These are phyloP conservation scores for Blastobotrys persicus DNA, from an alignment of 1,139 yeast species.

Conservation along the genomic window DNA sequence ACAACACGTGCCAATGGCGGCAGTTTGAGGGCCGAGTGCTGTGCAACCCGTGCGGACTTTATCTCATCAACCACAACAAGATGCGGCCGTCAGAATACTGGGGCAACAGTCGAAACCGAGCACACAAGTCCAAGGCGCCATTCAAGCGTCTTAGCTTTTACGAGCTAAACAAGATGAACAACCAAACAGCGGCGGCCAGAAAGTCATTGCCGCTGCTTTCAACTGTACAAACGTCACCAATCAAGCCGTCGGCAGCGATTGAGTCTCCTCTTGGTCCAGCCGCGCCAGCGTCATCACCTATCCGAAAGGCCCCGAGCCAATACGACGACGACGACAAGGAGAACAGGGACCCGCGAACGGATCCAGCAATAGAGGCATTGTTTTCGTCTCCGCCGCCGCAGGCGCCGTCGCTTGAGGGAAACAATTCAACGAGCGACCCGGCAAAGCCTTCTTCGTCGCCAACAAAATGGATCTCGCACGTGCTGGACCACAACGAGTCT, in stretches of 20 bases:
- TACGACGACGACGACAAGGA: slow-evolving; percentile 25
- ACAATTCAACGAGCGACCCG: slow-evolving; percentile 3
- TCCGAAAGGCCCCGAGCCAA: background rate
- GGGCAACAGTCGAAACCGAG: too few relatives aligned
- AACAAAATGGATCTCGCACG: slow-evolving; percentile 31
- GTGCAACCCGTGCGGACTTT: slow-evolving; percentile 42
- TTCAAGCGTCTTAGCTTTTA: background rate
- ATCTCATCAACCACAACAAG: slow-evolving; percentile 31
- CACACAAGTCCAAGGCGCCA: slow-evolving; percentile 1
- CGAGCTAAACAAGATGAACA: background rate
- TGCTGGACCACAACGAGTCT: slow-evolving; percentile 20
- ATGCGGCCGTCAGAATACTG: slow-evolving; percentile 38
- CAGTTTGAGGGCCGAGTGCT: slow-evolving; percentile 25
- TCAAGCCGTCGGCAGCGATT: too few relatives aligned
- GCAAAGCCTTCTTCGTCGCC: slow-evolving; percentile 8
- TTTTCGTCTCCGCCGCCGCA: slow-evolving; percentile 10
- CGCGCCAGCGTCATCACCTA: slow-evolving; percentile 1
- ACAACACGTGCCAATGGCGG: slow-evolving; percentile 40
- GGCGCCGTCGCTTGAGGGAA: too few relatives aligned
- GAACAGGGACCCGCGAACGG: slow-evolving; percentile 24
- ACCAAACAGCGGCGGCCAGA: background rate
- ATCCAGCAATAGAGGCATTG: slow-evolving; percentile 13
- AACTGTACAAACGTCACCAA: slow-evolving; percentile 6
- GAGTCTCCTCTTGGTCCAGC: too few relatives aligned
- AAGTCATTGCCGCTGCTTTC: too few relatives aligned